A percentile compares a stretch with the other conserved stretches of the same genome.
Evolutionary conservation across 352 stramenopile species (phyloP).

Genomic region (Phytopythium aichiense): DNA sequence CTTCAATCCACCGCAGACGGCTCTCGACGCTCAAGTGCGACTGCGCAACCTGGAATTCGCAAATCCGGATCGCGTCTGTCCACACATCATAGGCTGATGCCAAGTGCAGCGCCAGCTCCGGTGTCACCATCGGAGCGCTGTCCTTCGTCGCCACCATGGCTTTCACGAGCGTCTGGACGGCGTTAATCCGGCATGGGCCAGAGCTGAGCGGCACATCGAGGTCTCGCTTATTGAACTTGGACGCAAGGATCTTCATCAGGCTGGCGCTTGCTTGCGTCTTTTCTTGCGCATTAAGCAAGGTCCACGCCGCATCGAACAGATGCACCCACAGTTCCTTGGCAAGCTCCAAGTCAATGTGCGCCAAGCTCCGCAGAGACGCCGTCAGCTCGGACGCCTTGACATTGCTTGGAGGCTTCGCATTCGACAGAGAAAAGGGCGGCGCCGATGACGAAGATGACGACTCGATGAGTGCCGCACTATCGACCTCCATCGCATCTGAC

Average conservation of each 20-base stretch:
- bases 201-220: conserved; percentile 61
- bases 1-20: conserved; percentile 82
- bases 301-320: conserved; percentile 66
- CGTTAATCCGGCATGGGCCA: conserved; percentile 63
- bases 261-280: conserved; percentile 54
- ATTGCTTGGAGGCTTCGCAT: background rate
- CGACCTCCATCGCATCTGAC: background rate
- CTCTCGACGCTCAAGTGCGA: conserved; percentile 58
- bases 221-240: conserved; percentile 87
- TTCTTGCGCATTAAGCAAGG: conserved; percentile 35
- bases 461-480: background rate
- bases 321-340: conserved; percentile 80
- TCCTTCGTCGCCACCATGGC: conserved; percentile 59
- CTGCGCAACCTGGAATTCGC: conserved; percentile 83
- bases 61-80: conserved; percentile 62
- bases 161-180: conserved; percentile 82
- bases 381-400: conserved; percentile 41
- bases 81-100: conserved; percentile 84
- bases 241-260: conserved; percentile 76
- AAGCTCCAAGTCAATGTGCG: conserved; percentile 81
- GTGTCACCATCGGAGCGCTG: conserved; percentile 64
- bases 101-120: conserved; percentile 81
- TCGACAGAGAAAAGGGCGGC: background rate
- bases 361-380: conserved; percentile 56
- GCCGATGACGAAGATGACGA: background rate